Evolutionary conservation across 1,284 basidiomycete genomes (phyloP), one percentile per base, ranked within the genome.

Genomic region (Sporisorium iseilematis-ciliati): DNA sequence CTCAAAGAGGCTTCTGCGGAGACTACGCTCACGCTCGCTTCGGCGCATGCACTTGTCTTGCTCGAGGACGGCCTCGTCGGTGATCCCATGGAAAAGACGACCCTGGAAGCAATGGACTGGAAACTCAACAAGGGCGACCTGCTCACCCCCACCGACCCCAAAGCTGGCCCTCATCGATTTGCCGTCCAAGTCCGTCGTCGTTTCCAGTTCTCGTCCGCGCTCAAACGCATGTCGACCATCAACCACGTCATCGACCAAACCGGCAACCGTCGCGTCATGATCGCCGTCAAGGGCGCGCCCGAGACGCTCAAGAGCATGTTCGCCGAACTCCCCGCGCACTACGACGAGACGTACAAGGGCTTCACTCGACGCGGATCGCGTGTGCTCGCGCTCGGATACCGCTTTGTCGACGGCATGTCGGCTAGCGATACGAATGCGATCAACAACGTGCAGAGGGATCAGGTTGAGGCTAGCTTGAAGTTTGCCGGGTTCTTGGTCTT

Each of bases 81-180:
- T 16, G 97, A 99, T 85, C 96, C 97, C 0, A 99, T 99, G 96
- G 96, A 99, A 86, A 96, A 96, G 87, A 96, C 93, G 0, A 96
- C 96, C 0, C 87, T 99, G 18, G 93, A 95, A 75, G 92, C 94
- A 1, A 89, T 99, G 50, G 91, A 93, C 65, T 99, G 96, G 96
- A 90, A 91, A 74, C 86, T 99, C 21, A 88, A 88, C 41, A 92
- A 91, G 86, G 93, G 93, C 89, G 77, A 72, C 26, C 38, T 69
- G 43, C 41, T 64, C 41, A 60, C 61, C 35, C 67, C 84, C 43
- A 50, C 63, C 49, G 68, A 75, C 43, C 66, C 72, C 20, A 74
- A 76, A 31, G 65, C 71, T 14, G 62, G 73, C n/a, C 53, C 59
- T 35, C 73, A 78, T 57, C 60, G 64, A 31, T 67, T 65, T 21